Conservation (phyloP, 2,329 filamentous ascomycete genomes). For the Calonectria multiphialidica region DNA sequence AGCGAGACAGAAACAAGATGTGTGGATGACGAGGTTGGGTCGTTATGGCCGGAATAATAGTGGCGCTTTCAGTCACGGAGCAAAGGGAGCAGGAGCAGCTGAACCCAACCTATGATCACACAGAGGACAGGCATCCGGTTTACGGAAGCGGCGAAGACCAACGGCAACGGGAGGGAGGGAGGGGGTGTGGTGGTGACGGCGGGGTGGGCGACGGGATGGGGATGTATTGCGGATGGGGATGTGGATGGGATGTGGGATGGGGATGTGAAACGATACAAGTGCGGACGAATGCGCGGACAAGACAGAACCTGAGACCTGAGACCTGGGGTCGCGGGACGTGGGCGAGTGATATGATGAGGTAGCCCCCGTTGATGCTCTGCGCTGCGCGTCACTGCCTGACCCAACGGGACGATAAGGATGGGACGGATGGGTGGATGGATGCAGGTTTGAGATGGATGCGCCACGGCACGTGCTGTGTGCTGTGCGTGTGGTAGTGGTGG, state of each 20-base stretch:
- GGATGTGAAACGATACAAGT: not conserved
- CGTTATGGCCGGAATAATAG: constrained; percentile 27
- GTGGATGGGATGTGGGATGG: not conserved
- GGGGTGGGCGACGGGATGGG: not conserved
- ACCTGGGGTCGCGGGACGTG: constrained; percentile 4
- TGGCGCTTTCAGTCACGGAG: constrained; percentile 24
- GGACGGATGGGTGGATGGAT: not conserved
- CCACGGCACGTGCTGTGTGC: constrained; percentile 35
- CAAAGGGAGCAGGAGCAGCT: constrained; percentile 7
- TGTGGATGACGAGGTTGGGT: constrained; percentile 10
- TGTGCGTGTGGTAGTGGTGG: too few species aligned
- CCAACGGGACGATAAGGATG: constrained; percentile 2
- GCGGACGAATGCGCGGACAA: constrained; percentile 2
- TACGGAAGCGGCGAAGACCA: constrained; percentile 11
- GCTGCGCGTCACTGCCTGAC: constrained; percentile 16
- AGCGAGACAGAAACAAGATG: constrained; percentile 1
- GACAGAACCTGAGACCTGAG: constrained; percentile 6
- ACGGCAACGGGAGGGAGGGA: constrained; percentile 23
- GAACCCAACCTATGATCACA: constrained; percentile 10
- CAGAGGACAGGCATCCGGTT: constrained; percentile 7
- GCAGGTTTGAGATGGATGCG: constrained; percentile 3
- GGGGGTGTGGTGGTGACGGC: constrained; percentile 9
- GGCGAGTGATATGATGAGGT: not conserved
- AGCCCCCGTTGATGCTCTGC: not conserved
- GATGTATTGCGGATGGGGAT: too few species aligned